A percentile compares a stretch with the other conserved stretches of the same genome.
Evolutionary conservation across 108 stramenopile species (phyloP).

Genomic region (Epithemia pelagica): DNA sequence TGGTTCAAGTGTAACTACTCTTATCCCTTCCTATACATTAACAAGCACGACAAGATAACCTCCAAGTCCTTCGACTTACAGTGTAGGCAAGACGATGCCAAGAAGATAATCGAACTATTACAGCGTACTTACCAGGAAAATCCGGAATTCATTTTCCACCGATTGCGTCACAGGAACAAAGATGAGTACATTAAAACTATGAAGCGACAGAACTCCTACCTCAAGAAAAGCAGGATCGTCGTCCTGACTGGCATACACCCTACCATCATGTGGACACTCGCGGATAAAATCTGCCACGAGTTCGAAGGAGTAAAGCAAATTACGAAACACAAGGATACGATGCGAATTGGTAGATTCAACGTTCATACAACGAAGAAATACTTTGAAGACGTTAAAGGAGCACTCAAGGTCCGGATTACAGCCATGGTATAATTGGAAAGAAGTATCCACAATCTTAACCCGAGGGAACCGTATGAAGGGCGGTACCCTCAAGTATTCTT

Average conservation of each 20-base stretch:
- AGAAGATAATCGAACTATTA: neutral
- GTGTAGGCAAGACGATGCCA: neutral
- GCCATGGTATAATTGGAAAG: too few relatives aligned
- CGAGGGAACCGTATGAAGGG: too few relatives aligned
- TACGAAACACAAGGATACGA: too few relatives aligned
- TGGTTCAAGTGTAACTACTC: neutral
- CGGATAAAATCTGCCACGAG: neutral
- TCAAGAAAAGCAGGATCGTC: neutral
- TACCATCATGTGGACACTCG: neutral
- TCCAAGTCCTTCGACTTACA: neutral
- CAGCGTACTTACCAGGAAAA: neutral
- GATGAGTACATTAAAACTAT: neutral
- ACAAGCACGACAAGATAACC: neutral
- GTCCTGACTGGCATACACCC: neutral
- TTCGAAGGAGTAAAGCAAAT: too few relatives aligned
- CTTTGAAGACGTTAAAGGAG: too few relatives aligned
- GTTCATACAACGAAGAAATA: too few relatives aligned
- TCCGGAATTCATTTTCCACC: neutral
- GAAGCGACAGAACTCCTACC: neutral
- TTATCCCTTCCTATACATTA: neutral
- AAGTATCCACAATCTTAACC: too few relatives aligned
- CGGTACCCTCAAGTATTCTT: too few relatives aligned
- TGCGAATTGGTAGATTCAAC: too few relatives aligned
- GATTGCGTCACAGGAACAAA: neutral
- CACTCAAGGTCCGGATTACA: too few relatives aligned